Percentiles rank a stretch among this genome's conserved stretches.
Conservation (phyloP, 352 stramenopile genomes). For the Globisporangium radiosum region DNA sequence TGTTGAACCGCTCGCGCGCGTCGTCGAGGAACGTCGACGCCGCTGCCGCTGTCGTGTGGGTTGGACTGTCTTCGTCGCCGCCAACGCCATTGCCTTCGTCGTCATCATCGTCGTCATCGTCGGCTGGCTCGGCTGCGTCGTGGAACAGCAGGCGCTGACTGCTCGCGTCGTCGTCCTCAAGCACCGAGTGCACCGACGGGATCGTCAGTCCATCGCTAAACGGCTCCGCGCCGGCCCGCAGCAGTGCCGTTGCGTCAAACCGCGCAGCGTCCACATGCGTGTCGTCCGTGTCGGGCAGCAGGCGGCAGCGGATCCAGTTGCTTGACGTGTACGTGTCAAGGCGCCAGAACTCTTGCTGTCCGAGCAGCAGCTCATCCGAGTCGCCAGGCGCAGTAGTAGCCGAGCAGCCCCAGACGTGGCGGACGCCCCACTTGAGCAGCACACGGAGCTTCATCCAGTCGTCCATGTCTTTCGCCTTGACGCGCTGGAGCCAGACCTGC, state of each 20-base stretch:
- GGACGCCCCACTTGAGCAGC: slow-evolving; percentile 72
- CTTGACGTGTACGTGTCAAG: slow-evolving; percentile 83
- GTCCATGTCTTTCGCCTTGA: slow-evolving; percentile 82
- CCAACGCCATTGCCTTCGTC: slow-evolving; percentile 32
- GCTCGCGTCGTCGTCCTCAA: slow-evolving; percentile 12
- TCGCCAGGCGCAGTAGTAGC: slow-evolving; percentile 17
- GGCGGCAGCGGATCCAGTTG: slow-evolving; percentile 81
- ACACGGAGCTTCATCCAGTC: slow-evolving; percentile 84
- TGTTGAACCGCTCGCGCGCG: slow-evolving; percentile 7
- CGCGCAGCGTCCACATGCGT: slow-evolving; percentile 41
- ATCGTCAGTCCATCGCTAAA: slow-evolving; percentile 14
- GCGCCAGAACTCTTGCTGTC: slow-evolving; percentile 72
- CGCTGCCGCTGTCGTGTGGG: slow-evolving; percentile 2
- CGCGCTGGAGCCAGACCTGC: slow-evolving; percentile 70
- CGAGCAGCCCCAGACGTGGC: slow-evolving; percentile 54
- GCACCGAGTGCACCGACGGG: slow-evolving; percentile 7
- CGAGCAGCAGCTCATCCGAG: slow-evolving; percentile 14
- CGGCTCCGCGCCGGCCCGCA: slow-evolving; percentile 13
- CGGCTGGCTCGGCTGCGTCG: slow-evolving; percentile 19
- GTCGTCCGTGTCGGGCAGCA: slow-evolving; percentile 75
- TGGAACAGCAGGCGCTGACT: slow-evolving; percentile 10
- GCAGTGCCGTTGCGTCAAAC: slow-evolving; percentile 20
- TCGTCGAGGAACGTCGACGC: slow-evolving; percentile 15
- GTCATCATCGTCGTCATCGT: slow-evolving; percentile 51
- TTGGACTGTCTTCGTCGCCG: slow-evolving; percentile 4